Conservation (phyloP, 1,139 yeast genomes). For the Meyerozyma athensensis region DNA sequence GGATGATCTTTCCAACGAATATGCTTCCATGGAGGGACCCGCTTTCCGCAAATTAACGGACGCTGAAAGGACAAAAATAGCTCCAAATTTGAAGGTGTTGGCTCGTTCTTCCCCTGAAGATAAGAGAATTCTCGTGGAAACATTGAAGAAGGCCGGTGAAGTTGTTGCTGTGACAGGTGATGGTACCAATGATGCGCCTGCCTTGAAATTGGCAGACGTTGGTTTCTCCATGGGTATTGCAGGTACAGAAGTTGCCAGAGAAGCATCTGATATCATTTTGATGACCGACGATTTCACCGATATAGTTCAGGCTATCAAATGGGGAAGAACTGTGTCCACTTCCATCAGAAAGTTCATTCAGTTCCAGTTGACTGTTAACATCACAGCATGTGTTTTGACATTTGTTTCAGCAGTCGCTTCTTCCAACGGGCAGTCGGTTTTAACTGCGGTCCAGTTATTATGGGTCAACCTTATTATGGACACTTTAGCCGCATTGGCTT, state of each 20-base stretch:
- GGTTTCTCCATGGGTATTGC: constrained; percentile 94
- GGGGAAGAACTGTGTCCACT: constrained; percentile 97
- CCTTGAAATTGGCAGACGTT: constrained; percentile 83
- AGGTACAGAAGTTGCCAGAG: constrained; percentile 93
- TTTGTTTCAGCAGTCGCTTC: constrained; percentile 92
- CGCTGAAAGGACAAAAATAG: constrained; percentile 53
- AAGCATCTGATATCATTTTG: constrained; percentile 88
- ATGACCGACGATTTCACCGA: constrained; percentile 96
- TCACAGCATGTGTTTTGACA: constrained; percentile 90
- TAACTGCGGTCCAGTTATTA: constrained; percentile 92
- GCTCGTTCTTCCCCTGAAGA: constrained; percentile 97
- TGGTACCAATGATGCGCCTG: constrained; percentile 97
- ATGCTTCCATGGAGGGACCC: constrained; percentile 90
- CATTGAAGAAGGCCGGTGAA: constrained; percentile 76
- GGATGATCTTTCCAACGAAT: constrained; percentile 47
- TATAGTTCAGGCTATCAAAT: constrained; percentile 95
- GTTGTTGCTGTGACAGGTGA: constrained; percentile 99
- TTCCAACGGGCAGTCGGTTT: constrained; percentile 70
- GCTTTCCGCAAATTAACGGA: constrained; percentile 63
- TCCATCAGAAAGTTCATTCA: constrained; percentile 94
- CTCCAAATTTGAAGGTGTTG: constrained; percentile 73
- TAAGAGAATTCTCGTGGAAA: constrained; percentile 78
- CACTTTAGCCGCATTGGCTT: constrained; percentile 93
- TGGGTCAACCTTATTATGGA: constrained; percentile 99
- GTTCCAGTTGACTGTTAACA: constrained; percentile 91